These are phyloP conservation scores for Penicillium ochrochloron DNA, from an alignment of 495 filamentous ascomycete species.

Conservation along the genomic window DNA sequence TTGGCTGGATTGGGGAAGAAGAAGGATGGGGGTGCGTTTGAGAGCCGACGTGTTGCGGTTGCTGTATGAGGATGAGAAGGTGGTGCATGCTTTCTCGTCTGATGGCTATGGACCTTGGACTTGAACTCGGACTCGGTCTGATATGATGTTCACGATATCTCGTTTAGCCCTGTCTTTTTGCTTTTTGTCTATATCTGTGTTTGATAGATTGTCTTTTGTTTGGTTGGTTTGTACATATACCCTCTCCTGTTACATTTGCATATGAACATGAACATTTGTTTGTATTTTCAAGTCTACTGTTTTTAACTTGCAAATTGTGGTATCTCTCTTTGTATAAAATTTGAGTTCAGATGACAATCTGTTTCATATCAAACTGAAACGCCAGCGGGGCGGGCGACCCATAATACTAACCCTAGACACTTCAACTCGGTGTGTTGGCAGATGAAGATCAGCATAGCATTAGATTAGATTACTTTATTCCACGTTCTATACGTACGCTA, in stretches of 20 bases:
- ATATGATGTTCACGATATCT: neutral
- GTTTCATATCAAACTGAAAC: neutral
- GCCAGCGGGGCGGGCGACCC: neutral
- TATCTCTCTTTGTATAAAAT: neutral
- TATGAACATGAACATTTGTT: neutral
- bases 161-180: neutral
- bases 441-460: neutral
- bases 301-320: neutral
- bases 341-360: neutral
- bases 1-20: constrained; percentile 29
- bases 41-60: constrained; percentile 8
- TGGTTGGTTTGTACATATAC: constrained; percentile 4
- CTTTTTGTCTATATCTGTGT: neutral
- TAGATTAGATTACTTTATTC: neutral
- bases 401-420: neutral
- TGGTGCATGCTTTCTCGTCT: neutral
- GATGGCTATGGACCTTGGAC: neutral
- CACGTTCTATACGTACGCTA: neutral
- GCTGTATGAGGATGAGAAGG: constrained; percentile 11
- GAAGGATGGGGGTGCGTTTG: constrained; percentile 12
- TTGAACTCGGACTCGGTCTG: constrained; percentile 3
- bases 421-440: neutral
- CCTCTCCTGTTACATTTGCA: neutral
- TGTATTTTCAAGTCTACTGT: neutral
- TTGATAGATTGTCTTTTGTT: constrained; percentile 6